These are phyloP conservation scores for Penstemon eatonii DNA, from an alignment of 257 asterid species.

Conservation along the genomic window DNA sequence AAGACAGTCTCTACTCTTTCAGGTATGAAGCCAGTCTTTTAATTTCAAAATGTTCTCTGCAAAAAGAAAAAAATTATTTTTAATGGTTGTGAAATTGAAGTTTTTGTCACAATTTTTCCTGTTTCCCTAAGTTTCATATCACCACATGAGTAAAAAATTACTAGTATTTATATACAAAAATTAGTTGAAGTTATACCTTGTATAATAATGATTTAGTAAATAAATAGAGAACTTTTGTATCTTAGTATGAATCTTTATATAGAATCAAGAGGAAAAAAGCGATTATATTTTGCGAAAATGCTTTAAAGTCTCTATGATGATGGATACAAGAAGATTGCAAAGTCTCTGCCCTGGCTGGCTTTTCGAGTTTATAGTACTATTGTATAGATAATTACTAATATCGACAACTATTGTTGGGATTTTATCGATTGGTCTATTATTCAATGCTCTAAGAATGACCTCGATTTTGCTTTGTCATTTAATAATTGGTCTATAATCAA, in stretches of 20 bases:
- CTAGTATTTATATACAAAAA: too few species aligned
- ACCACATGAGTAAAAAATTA: too few species aligned
- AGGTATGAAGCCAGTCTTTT: slow-evolving; percentile 42
- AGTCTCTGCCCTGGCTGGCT: neutral
- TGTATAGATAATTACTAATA: slow-evolving; percentile 6
- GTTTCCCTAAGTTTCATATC: too few species aligned
- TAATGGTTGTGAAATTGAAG: too few species aligned
- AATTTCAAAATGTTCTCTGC: neutral
- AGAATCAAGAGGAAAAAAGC: neutral
- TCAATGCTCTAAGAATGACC: neutral
- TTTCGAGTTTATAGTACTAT: neutral
- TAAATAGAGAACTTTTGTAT: too few species aligned
- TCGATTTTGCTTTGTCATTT: neutral
- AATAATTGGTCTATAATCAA: too few species aligned
- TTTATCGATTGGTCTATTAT: neutral
- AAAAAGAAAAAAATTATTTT: too few species aligned
- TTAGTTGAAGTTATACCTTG: too few species aligned
- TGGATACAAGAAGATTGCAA: neutral
- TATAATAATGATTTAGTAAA: too few species aligned
- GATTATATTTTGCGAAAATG: too few species aligned
- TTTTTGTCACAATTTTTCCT: too few species aligned
- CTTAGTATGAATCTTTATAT: too few species aligned
- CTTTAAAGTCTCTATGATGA: neutral
- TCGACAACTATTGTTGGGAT: neutral
- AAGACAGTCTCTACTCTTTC: slow-evolving; percentile 73